Conservation (phyloP, 2,329 filamentous ascomycete species). For the Aureobasidium sp. region DNA sequence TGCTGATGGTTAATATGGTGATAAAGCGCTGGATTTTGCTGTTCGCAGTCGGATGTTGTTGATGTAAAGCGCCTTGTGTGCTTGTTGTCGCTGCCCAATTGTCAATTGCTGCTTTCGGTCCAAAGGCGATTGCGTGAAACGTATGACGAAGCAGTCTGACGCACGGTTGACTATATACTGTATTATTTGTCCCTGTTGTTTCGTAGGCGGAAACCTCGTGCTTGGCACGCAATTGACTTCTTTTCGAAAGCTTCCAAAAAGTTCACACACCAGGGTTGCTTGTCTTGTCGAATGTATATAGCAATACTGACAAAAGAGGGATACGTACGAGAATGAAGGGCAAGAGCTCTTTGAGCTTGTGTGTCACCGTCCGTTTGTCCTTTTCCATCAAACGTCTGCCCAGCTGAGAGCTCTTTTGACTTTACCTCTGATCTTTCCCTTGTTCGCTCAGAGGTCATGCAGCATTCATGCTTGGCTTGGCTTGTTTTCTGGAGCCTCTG, state of each 20-base stretch:
- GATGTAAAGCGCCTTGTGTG: background rate
- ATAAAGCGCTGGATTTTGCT: background rate
- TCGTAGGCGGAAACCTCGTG: background rate
- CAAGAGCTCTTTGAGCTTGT: background rate
- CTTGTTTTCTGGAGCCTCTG: background rate
- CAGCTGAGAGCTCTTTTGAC: background rate
- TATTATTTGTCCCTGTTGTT: background rate
- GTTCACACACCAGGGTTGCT: background rate
- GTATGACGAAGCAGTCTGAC: conserved; percentile 17
- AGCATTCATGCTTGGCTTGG: background rate
- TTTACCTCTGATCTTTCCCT: conserved; percentile 1
- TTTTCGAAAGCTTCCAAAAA: background rate
- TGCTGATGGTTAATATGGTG: background rate
- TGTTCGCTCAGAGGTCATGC: background rate
- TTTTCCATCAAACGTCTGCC: background rate
- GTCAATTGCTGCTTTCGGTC: conserved; percentile 6
- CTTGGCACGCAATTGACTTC: conserved; percentile 1
- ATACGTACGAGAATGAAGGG: conserved; percentile 10
- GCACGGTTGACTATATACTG: conserved; percentile 2
- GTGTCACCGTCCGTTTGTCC: conserved; percentile 5
- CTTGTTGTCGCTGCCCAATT: background rate
- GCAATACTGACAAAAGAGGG: background rate
- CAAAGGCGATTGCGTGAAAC: conserved; percentile 8
- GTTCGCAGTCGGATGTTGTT: background rate
- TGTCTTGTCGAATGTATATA: too few species aligned